Conservation (phyloP, 2,329 filamentous ascomycete genomes). For the Trichoderma polysporum region DNA sequence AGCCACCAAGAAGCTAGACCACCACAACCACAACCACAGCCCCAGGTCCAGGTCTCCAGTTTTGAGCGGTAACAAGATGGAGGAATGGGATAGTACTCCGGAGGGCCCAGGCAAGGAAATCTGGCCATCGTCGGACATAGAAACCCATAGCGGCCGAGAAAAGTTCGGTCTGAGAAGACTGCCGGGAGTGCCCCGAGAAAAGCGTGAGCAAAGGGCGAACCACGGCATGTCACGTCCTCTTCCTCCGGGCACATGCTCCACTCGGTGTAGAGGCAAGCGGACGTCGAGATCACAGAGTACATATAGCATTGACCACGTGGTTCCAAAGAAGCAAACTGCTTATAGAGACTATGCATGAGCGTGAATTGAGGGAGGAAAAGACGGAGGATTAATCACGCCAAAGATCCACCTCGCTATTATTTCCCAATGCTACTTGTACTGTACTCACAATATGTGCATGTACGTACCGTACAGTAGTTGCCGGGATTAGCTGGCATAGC, state of each 20-base stretch:
- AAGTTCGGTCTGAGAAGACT: slow-evolving; percentile 5
- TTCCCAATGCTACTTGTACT: not conserved
- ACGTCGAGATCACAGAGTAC: slow-evolving; percentile 14
- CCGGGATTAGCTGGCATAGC: not conserved
- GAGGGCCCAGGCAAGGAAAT: not conserved
- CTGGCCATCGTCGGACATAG: not conserved
- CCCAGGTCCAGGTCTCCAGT: not conserved
- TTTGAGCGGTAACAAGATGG: not conserved
- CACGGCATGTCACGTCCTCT: slow-evolving; percentile 18
- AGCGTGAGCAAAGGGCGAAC: not conserved
- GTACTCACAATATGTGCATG: not conserved
- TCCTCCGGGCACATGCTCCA: slow-evolving; percentile 4
- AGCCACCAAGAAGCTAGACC: slow-evolving; percentile 14
- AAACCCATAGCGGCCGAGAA: slow-evolving; percentile 9
- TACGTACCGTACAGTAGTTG: not conserved
- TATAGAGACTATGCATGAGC: slow-evolving; percentile 13
- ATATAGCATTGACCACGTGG: slow-evolving; percentile 21
- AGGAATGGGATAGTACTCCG: not conserved
- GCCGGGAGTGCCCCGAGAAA: not conserved
- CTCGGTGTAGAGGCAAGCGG: slow-evolving; percentile 10
- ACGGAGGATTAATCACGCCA: slow-evolving; percentile 3
- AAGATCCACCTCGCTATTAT: not conserved
- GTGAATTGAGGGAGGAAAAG: not conserved
- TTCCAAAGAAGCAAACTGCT: slow-evolving; percentile 20
- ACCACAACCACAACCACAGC: not conserved